Evolutionary conservation across 2,329 filamentous ascomycete genomes (phyloP), one percentile per base, ranked within the genome.

Genomic region (Cladobotryum mycophilum): DNA sequence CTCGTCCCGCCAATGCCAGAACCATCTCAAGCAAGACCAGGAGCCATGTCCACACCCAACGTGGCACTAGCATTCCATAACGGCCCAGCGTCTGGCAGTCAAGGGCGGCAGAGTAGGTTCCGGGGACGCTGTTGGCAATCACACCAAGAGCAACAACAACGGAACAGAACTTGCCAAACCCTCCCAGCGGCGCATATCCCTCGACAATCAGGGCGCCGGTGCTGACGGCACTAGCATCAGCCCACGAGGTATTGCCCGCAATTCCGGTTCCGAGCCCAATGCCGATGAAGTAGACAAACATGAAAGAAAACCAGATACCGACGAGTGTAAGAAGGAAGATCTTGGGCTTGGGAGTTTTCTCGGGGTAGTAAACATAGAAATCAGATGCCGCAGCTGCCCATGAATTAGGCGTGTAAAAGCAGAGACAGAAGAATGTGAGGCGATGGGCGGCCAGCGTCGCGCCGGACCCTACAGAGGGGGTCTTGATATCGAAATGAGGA

Each of bases 301-400:
- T 83, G 55, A 88, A 69, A 1, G 64, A 51, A 3, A 57, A 47
- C 55, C 86, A 79, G 13, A 93, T 73, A 9, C 88, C 88, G 20
- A 72, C 63, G 65, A 83, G 88, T 30, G 86, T 87, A 63, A 81
- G 82, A 53, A 79, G 59, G 67, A 91, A 92, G 53, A 90, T 74
- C 53, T 82, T 81, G 40, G 64, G 65, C 18, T 80, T 76, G 30
- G 78, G 78, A 38, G 81, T 81, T 20, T 68, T 74, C 3, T 75
- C 71, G 0, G 86, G 86, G 60, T 90, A 87, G 67, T 91, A 91
- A 46, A 89, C 85, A 18, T 85, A 89, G 66, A 90, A 92, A 62
- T 92, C 88, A 8, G 86, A 84, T 0, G 87, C 86, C 53, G 84
- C 87, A 6, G 79, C 79, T 1, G 84, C 82, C 87, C 88, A 93